phyloP scores from a whole-genome alignment of 306 rosid genomes.

The Trifolium repens region DNA sequence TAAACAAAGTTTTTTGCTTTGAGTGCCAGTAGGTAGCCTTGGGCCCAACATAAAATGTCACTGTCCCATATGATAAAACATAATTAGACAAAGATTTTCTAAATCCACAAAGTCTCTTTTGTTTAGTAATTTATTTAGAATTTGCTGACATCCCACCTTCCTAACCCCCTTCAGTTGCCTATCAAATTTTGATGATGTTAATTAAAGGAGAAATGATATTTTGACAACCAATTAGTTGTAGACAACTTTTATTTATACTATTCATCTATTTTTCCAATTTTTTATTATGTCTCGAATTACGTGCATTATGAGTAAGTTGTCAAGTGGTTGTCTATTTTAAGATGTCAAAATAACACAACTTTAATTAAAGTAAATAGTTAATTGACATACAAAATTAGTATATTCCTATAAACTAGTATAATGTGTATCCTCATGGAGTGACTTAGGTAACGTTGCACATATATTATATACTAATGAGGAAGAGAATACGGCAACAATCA shows the following conservation, averaged over 20 bases:
- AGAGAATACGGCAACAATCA: too few species aligned
- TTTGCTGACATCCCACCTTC: background rate
- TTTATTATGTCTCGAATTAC: too few species aligned
- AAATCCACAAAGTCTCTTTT: conserved; percentile 47
- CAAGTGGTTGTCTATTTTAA: too few species aligned
- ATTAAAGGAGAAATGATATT: background rate
- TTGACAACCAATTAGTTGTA: too few species aligned
- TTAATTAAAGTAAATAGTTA: background rate
- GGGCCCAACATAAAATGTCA: conserved; percentile 46
- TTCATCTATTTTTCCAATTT: too few species aligned
- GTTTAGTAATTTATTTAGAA: background rate
- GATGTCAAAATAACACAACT: too few species aligned
- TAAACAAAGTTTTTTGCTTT: conserved; percentile 12
- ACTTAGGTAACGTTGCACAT: too few species aligned
- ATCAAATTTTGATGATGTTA: background rate
- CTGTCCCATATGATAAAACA: conserved; percentile 34
- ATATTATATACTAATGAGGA: too few species aligned
- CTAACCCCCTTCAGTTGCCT: background rate
- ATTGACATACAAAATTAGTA: background rate
- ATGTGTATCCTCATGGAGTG: too few species aligned
- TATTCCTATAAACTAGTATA: background rate
- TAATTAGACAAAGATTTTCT: conserved; percentile 56
- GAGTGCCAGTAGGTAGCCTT: conserved; percentile 49
- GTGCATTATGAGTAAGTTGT: too few species aligned
- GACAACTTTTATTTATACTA: too few species aligned